Conservation (phyloP, 78 protist species). For the Planoprotostelium fungivorum region DNA sequence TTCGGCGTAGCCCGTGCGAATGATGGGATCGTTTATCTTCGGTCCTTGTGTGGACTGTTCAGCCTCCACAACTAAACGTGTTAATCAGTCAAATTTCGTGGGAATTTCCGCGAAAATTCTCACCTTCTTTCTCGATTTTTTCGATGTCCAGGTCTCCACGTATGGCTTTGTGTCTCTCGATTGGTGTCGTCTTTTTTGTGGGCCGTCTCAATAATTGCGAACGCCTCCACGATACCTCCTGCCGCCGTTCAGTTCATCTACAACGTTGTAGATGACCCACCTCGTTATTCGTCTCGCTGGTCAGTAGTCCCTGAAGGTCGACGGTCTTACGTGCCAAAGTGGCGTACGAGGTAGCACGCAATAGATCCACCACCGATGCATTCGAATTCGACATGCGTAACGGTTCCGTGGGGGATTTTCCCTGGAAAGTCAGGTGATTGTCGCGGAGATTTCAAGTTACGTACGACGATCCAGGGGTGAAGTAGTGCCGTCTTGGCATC, state of each 20-base stretch:
- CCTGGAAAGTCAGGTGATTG: not conserved
- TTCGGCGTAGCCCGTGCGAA: not conserved
- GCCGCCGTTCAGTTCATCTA: too few species aligned
- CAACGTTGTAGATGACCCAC: too few species aligned
- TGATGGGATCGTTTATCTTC: not conserved
- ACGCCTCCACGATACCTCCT: too few species aligned
- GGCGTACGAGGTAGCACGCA: not conserved
- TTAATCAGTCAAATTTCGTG: not conserved
- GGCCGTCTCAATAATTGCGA: too few species aligned
- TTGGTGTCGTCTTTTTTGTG: too few species aligned
- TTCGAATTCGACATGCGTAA: not conserved
- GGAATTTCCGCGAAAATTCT: too few species aligned
- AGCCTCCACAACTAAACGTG: not conserved
- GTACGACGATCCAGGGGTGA: slow-evolving; percentile 48
- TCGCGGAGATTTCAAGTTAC: not conserved
- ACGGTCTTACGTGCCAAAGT: not conserved
- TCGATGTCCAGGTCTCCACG: too few species aligned
- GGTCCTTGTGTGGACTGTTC: not conserved
- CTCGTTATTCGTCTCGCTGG: too few species aligned
- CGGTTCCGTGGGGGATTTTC: not conserved
- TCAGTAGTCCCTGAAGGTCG: not conserved
- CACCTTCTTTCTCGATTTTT: too few species aligned
- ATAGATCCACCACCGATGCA: not conserved
- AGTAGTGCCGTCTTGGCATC: slow-evolving; percentile 19
- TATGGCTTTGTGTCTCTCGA: too few species aligned